Evolutionary conservation across 352 stramenopile species (phyloP).

Genomic region (Thraustotheca clavata): DNA sequence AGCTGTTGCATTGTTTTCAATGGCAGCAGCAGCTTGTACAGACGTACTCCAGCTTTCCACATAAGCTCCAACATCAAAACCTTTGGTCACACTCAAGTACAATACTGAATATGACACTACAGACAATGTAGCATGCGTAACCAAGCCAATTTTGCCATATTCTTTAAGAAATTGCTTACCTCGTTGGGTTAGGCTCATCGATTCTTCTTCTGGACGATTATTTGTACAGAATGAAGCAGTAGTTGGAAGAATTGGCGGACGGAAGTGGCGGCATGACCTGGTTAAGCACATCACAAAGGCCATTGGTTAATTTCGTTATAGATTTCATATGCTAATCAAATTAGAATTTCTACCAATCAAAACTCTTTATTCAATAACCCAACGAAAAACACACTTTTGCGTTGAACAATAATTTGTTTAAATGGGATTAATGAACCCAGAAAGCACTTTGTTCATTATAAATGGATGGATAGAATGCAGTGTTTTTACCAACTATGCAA

Average conservation of each 20-base stretch:
- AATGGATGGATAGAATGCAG: too few relatives aligned
- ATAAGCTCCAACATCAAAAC: conserved; percentile 51
- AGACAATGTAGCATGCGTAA: conserved; percentile 69
- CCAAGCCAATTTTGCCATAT: conserved; percentile 70
- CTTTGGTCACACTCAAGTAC: conserved; percentile 58
- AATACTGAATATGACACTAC: conserved; percentile 64
- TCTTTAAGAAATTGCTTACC: conserved; percentile 75
- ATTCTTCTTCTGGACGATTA: not conserved
- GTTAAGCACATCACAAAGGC: too few relatives aligned
- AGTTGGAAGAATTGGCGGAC: not conserved
- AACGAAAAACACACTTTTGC: too few relatives aligned
- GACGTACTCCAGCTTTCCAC: conserved; percentile 36
- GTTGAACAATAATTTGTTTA: too few relatives aligned
- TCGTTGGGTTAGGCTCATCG: conserved; percentile 41
- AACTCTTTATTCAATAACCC: too few relatives aligned
- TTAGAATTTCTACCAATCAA: too few relatives aligned
- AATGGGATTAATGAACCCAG: too few relatives aligned
- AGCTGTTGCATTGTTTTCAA: conserved; percentile 44
- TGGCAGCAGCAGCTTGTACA: conserved; percentile 30
- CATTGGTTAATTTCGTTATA: too few relatives aligned
- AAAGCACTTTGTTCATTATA: too few relatives aligned
- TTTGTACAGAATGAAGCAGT: not conserved
- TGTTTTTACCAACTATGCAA: too few relatives aligned
- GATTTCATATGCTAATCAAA: too few relatives aligned
- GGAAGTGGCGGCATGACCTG: not conserved